Evolutionary conservation across 2,329 filamentous ascomycete genomes (phyloP).

Genomic region (Pseudogymnoascus sp.): DNA sequence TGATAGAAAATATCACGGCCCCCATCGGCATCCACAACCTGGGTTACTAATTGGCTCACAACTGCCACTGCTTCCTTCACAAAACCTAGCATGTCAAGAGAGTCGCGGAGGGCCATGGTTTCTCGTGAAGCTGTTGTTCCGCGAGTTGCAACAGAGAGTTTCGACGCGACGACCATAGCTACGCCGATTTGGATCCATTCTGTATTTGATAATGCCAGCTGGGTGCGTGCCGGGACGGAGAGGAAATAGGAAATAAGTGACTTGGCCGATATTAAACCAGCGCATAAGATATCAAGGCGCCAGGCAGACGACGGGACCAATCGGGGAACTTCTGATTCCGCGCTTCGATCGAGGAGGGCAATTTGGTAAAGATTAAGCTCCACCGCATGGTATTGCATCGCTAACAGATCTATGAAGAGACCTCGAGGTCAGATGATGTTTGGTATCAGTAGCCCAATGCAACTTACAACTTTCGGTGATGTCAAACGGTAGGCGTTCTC

Average conservation of each 20-base stretch:
- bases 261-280: conserved; percentile 22
- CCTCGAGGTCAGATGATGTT: neutral
- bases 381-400: conserved; percentile 33
- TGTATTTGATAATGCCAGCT: conserved; percentile 32
- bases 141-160: conserved; percentile 1
- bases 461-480: conserved; percentile 28
- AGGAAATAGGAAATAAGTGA: conserved; percentile 27
- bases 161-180: conserved; percentile 16
- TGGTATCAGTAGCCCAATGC: neutral
- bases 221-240: conserved; percentile 29
- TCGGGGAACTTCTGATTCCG: conserved; percentile 21
- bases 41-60: neutral
- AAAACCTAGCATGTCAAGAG: neutral
- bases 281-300: conserved; percentile 14
- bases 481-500: conserved; percentile 24
- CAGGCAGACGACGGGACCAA: conserved; percentile 13
- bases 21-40: neutral
- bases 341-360: conserved; percentile 21
- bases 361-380: conserved; percentile 35
- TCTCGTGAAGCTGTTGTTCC: neutral
- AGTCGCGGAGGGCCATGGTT: neutral
- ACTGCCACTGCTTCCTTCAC: neutral
- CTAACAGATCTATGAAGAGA: conserved; percentile 29
- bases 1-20: neutral
- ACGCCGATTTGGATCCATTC: conserved; percentile 36